Evolutionary conservation across 768 basidiomycete genomes (phyloP).

Genomic region (Podaxis sp.): DNA sequence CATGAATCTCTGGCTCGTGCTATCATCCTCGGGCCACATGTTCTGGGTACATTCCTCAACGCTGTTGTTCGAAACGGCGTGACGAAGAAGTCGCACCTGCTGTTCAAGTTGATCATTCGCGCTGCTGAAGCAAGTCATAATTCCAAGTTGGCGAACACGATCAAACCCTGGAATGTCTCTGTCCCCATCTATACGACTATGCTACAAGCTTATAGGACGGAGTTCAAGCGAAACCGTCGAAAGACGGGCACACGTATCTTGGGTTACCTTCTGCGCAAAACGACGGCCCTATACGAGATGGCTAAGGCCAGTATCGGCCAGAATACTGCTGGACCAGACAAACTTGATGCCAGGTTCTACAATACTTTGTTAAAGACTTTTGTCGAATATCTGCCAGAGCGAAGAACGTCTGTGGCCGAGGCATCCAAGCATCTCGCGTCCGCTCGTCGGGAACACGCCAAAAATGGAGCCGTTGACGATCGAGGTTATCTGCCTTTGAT

Average conservation of each 20-base stretch:
- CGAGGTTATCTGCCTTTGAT: slow-evolving; percentile 8
- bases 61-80: slow-evolving; percentile 57
- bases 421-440: not conserved
- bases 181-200: slow-evolving; percentile 72
- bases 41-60: slow-evolving; percentile 60
- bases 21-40: slow-evolving; percentile 53
- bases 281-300: not conserved
- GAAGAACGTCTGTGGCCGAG: not conserved
- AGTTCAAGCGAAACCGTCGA: slow-evolving; percentile 32
- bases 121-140: slow-evolving; percentile 4
- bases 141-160: not conserved
- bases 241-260: not conserved
- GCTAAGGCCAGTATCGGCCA: slow-evolving; percentile 10
- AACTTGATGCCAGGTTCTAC: slow-evolving; percentile 62
- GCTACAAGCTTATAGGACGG: slow-evolving; percentile 57
- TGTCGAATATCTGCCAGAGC: slow-evolving; percentile 16
- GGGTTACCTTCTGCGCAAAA: not conserved
- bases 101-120: not conserved
- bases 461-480: not conserved
- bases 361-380: slow-evolving; percentile 57
- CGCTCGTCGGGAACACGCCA: slow-evolving; percentile 5
- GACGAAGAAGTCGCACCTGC: slow-evolving; percentile 34
- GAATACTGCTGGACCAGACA: slow-evolving; percentile 14
- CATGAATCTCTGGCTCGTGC: slow-evolving; percentile 34
- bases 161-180: slow-evolving; percentile 61